These are phyloP conservation scores for Penicillium salamii DNA, from an alignment of 495 filamentous ascomycete species.

Conservation along the genomic window DNA sequence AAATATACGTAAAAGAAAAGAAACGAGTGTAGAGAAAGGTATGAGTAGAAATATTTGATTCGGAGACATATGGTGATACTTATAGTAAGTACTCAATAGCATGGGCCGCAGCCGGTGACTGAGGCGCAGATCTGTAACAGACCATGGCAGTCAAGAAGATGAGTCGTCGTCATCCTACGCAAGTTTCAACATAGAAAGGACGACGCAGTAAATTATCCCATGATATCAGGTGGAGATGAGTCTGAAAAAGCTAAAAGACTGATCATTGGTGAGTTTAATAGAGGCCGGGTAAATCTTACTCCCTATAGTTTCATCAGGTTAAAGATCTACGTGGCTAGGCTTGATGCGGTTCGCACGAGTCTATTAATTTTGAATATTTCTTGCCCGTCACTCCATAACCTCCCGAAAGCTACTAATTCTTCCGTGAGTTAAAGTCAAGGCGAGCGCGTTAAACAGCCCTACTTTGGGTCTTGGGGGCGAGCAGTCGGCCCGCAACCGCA, in stretches of 20 bases:
- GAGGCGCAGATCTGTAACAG: background rate
- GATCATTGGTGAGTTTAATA: background rate
- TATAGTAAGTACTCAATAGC: background rate
- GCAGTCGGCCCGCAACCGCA: too few relatives aligned
- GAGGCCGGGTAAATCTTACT: background rate
- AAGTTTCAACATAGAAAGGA: too few relatives aligned
- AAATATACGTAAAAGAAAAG: slow-evolving; percentile 1
- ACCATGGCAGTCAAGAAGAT: too few relatives aligned
- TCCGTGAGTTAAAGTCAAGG: too few relatives aligned
- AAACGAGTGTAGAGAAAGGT: background rate
- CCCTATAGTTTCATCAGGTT: background rate
- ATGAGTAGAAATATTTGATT: background rate
- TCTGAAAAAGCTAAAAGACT: background rate
- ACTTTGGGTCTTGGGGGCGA: too few relatives aligned
- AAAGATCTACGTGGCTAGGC: background rate
- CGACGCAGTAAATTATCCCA: too few relatives aligned
- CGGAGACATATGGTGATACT: background rate
- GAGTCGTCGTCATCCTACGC: background rate
- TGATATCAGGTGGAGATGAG: too few relatives aligned
- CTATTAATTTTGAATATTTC: background rate
- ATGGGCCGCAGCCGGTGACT: background rate
- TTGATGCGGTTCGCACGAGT: background rate
- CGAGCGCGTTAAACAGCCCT: too few relatives aligned
- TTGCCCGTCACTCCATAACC: too few relatives aligned
- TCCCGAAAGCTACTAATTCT: too few relatives aligned